These are phyloP conservation scores for Exophiala sp. DNA, from an alignment of 2,329 filamentous ascomycete genomes.

Conservation along the genomic window DNA sequence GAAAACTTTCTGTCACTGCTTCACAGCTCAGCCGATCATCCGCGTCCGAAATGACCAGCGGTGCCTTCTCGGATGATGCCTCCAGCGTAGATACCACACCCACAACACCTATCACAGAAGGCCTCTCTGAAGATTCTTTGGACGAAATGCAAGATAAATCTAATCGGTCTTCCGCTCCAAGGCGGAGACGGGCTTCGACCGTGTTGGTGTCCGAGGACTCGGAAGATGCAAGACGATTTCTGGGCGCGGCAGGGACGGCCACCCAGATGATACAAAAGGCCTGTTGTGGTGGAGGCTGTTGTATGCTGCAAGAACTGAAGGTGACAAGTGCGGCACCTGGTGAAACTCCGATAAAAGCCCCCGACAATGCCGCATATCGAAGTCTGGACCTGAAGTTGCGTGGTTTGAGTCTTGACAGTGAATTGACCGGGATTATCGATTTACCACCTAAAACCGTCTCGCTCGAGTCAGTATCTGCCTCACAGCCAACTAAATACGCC, in stretches of 20 bases:
- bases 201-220: constrained; percentile 52
- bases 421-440: constrained; percentile 63
- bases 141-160: constrained; percentile 22
- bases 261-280: constrained; percentile 57
- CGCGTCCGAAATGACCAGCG: constrained; percentile 32
- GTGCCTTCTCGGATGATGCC: constrained; percentile 30
- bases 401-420: constrained; percentile 62
- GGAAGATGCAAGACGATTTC: constrained; percentile 52
- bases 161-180: constrained; percentile 27
- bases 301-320: constrained; percentile 52
- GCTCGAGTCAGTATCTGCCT: constrained; percentile 41
- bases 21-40: constrained; percentile 32
- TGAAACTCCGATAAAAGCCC: constrained; percentile 48
- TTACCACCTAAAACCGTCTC: constrained; percentile 71
- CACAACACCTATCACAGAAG: constrained; percentile 39
- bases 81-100: constrained; percentile 37
- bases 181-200: constrained; percentile 42
- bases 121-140: constrained; percentile 32
- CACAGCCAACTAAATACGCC: constrained; percentile 9
- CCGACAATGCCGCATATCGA: constrained; percentile 78
- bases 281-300: constrained; percentile 61
- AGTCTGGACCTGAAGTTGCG: constrained; percentile 71
- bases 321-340: constrained; percentile 41
- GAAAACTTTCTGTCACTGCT: constrained; percentile 36
- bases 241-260: constrained; percentile 47